Evolutionary conservation across 352 stramenopile species (phyloP).

Genomic region (Peronospora belbahrii): DNA sequence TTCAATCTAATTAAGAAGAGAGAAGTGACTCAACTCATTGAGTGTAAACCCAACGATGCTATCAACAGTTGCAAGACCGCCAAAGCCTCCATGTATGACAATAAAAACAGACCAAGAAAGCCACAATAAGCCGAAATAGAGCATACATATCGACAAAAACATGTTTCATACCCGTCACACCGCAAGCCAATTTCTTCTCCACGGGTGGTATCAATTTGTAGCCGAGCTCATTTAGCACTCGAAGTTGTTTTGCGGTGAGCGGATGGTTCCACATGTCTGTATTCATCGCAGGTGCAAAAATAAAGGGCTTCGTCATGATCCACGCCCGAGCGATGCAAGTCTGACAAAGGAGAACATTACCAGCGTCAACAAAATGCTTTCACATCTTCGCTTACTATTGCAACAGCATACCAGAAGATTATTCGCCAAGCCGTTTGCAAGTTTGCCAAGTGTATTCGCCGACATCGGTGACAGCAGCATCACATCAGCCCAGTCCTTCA

Average conservation of each 20-base stretch:
- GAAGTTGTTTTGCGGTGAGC: constrained; percentile 79
- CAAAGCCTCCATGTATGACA: constrained; percentile 35
- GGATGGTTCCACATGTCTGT: constrained; percentile 96
- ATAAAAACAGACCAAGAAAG: constrained; percentile 5
- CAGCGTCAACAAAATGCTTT: constrained; percentile 2
- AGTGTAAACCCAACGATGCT: constrained; percentile 38
- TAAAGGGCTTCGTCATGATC: constrained; percentile 88
- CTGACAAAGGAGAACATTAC: constrained; percentile 19
- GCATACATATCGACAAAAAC: not conserved
- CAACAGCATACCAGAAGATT: constrained; percentile 83
- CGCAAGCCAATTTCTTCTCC: constrained; percentile 91
- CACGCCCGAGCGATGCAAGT: constrained; percentile 90
- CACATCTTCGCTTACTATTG: not conserved
- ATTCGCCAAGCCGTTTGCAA: constrained; percentile 91
- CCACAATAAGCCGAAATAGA: constrained; percentile 17
- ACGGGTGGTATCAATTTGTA: constrained; percentile 84
- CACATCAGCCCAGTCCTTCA: constrained; percentile 94
- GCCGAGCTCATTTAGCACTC: constrained; percentile 44
- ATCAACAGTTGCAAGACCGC: constrained; percentile 59
- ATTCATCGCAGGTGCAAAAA: constrained; percentile 96
- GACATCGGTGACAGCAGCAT: constrained; percentile 85
- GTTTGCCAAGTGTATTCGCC: constrained; percentile 87
- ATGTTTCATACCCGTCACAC: constrained; percentile 75
- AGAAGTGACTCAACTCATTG: constrained; percentile 18
- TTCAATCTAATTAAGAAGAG: constrained; percentile 14